Base-by-base conservation (phyloP, 352 stramenopile genomes). In the Pythium brachiatum region DNA sequence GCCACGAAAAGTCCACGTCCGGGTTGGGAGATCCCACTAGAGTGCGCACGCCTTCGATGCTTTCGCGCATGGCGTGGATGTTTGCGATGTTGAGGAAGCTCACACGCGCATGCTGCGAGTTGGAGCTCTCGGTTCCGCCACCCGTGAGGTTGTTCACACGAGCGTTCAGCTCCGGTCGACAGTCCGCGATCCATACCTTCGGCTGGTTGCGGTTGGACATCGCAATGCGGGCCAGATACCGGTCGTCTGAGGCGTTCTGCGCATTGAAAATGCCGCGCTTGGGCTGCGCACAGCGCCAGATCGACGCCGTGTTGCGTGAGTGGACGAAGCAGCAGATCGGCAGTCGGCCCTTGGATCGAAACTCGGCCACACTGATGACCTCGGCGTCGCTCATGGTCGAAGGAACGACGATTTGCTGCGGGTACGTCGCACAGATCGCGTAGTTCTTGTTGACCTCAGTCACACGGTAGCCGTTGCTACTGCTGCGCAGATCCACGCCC, bases 51-150 rank as follows among this genome's bases (percentile, higher is more conserved):
- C 66, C 74, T 53, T 93, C 79, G 20, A 97, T 71, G 61, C 78
- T 90, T 50, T 97, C 87, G 15, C 93, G 86, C 83, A 98, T 95
- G 8, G 86, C 89, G 64, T 98, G 92, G 58, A 98, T 98, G 72
- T 98, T 97, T 16, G 85, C 86, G 56, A 98, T 97, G 66, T 96
- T 91, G 16, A 97, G 74, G 60, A 96, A 97, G 9, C 70, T 85
- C 43, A 98, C 72, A 9, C 66, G 76, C 7, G 84, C 82, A 50
- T 96, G 90, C 13, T 74, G 67, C 15, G 90, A 73, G 52, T 69
- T 92, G 6, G 78, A 76, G 56, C 88, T 96, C 60, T 98, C 92
- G 1, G 84, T 96, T 41, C 92, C 92, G 11, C 92, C 93, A 34
- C 92, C 92, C 0, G 86, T 95, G 38, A 96, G 69, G 43, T 92